Percentiles rank a stretch among this genome's conserved stretches.
Conservation (phyloP, 306 rosid species). For the Gastrolobium bilobum region DNA sequence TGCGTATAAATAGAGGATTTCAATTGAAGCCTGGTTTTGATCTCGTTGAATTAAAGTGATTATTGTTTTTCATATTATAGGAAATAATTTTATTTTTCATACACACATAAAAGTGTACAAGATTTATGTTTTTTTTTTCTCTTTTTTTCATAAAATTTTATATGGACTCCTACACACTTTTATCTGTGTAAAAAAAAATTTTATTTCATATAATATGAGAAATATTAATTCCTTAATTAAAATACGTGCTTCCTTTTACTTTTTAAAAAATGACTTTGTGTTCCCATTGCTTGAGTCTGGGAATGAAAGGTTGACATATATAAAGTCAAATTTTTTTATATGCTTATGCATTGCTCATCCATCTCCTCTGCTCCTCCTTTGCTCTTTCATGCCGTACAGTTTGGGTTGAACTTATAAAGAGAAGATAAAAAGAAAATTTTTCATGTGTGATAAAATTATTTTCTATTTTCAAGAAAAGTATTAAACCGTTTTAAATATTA, state of each 20-base stretch:
- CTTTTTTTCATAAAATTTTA: too few relatives aligned
- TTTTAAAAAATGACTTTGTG: background rate
- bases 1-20: constrained; percentile 51
- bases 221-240: too few relatives aligned
- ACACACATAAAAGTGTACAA: too few relatives aligned
- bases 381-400: too few relatives aligned
- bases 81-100: too few relatives aligned
- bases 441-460: too few relatives aligned
- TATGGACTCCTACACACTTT: too few relatives aligned
- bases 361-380: background rate
- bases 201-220: too few relatives aligned
- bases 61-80: too few relatives aligned
- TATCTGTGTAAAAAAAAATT: too few relatives aligned
- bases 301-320: constrained; percentile 39
- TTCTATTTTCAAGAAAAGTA: too few relatives aligned
- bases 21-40: constrained; percentile 17
- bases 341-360: background rate
- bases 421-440: background rate
- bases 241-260: background rate
- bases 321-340: background rate
- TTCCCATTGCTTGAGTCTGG: background rate
- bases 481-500: too few relatives aligned
- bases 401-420: background rate
- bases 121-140: background rate
- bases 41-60: background rate